A percentile compares a stretch with the other conserved stretches of the same genome.
Evolutionary conservation across 805 yeast species (phyloP).

Genomic region (Candida methanosorbosa): DNA sequence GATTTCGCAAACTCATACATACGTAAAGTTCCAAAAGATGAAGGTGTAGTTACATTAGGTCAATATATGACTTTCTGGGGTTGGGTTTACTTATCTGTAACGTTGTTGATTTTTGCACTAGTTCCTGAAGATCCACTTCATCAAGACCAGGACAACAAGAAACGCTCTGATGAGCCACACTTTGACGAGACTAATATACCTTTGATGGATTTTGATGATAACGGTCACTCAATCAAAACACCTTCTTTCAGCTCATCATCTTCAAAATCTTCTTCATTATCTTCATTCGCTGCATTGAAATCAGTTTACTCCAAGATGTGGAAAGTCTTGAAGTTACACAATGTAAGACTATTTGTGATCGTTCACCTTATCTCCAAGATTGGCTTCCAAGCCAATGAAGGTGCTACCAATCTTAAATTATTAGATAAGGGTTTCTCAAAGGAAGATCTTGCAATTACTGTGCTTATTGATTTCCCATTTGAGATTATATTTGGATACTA

Average conservation of each 20-base stretch:
- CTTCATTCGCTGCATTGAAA: slow-evolving; percentile 18
- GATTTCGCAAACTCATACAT: slow-evolving; percentile 87
- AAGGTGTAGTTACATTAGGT: slow-evolving; percentile 65
- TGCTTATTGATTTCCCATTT: slow-evolving; percentile 90
- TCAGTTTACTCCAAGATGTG: slow-evolving; percentile 60
- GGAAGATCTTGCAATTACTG: slow-evolving; percentile 90
- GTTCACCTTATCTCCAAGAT: slow-evolving; percentile 76
- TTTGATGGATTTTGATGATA: slow-evolving; percentile 7
- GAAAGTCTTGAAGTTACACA: slow-evolving; percentile 56
- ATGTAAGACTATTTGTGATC: slow-evolving; percentile 64
- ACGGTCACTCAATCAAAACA: background rate
- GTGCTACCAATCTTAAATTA: slow-evolving; percentile 86
- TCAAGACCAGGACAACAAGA: slow-evolving; percentile 13
- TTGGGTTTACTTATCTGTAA: slow-evolving; percentile 55
- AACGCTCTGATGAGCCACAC: slow-evolving; percentile 5
- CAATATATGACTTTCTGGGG: slow-evolving; percentile 79
- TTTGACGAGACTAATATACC: slow-evolving; percentile 10
- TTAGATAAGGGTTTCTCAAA: slow-evolving; percentile 87
- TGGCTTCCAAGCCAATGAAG: slow-evolving; percentile 94
- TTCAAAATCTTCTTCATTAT: background rate
- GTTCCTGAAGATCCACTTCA: slow-evolving; percentile 69
- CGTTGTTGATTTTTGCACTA: slow-evolving; percentile 46
- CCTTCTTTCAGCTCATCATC: background rate
- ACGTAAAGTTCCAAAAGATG: slow-evolving; percentile 47
- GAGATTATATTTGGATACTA: slow-evolving; percentile 93